These are phyloP conservation scores for Reutealis trisperma DNA, from an alignment of 345 rosid species.

Conservation along the genomic window DNA sequence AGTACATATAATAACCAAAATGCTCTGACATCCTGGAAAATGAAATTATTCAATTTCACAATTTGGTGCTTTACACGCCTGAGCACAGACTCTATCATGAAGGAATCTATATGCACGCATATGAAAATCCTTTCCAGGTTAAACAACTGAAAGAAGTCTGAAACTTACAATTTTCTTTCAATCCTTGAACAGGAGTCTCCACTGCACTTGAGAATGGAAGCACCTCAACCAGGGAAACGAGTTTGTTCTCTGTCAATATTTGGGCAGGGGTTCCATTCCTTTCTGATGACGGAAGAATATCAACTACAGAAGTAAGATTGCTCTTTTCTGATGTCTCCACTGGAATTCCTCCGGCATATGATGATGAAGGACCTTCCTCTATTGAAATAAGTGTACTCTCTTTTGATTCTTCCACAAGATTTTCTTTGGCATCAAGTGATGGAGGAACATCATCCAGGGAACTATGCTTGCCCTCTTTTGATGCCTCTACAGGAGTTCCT, in stretches of 20 bases:
- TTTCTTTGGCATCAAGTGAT: constrained; percentile 9
- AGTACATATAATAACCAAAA: no score
- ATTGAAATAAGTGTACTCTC: constrained; percentile 18
- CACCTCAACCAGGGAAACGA: constrained; percentile 11
- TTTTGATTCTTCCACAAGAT: constrained; percentile 18
- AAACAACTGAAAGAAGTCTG: background rate
- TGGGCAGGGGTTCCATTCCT: constrained; percentile 21
- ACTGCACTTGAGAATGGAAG: background rate
- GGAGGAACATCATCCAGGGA: background rate
- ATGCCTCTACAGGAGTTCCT: no score
- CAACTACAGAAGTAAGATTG: constrained; percentile 21
- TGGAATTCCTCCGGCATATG: background rate
- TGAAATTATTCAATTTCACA: background rate
- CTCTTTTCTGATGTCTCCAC: background rate
- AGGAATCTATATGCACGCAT: background rate
- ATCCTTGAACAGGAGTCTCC: constrained; percentile 34
- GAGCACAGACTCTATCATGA: background rate
- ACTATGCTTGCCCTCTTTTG: no score
- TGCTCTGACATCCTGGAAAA: background rate
- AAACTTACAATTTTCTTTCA: constrained; percentile 55
- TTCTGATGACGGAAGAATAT: constrained; percentile 22
- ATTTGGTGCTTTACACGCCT: background rate
- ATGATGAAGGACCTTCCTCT: constrained; percentile 6
- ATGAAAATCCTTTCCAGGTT: background rate
- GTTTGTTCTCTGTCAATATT: background rate